Conservation (phyloP, 2,329 filamentous ascomycete genomes). For the Lecanosticta acicola region DNA sequence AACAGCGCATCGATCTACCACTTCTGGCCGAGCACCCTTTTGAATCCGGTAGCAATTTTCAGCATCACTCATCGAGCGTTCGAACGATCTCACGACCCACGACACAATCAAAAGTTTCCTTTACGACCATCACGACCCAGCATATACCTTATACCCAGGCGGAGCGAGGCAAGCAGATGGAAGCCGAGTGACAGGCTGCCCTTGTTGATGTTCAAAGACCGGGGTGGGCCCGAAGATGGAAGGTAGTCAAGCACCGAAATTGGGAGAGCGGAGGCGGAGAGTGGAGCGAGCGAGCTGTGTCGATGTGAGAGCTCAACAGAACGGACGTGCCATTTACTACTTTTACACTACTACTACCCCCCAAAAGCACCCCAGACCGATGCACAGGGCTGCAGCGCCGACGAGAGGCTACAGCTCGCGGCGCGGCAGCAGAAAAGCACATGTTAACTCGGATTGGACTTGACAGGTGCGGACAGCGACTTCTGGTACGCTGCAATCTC, state of each 20-base stretch:
- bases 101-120: slow-evolving; percentile 25
- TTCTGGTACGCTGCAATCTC: not conserved
- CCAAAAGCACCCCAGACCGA: slow-evolving; percentile 1
- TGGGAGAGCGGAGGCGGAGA: slow-evolving; percentile 17
- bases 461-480: not conserved
- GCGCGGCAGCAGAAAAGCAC: not conserved
- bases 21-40: slow-evolving; percentile 20
- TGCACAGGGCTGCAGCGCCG: not conserved
- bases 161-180: slow-evolving; percentile 18
- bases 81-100: slow-evolving; percentile 26
- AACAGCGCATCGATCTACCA: slow-evolving; percentile 5
- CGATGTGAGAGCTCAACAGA: slow-evolving; percentile 16
- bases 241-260: slow-evolving; percentile 23
- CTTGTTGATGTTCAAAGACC: slow-evolving; percentile 21
- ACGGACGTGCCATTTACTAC: slow-evolving; percentile 1
- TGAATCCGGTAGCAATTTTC: slow-evolving; percentile 16
- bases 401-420: not conserved
- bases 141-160: slow-evolving; percentile 26
- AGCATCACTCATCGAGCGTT: slow-evolving; percentile 22
- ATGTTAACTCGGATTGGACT: slow-evolving; percentile 2
- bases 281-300: slow-evolving; percentile 19
- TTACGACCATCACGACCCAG: slow-evolving; percentile 29
- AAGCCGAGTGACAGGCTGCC: slow-evolving; percentile 18
- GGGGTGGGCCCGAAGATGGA: slow-evolving; percentile 9
- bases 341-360: not conserved